phyloP scores from a whole-genome alignment of 2,329 filamentous ascomycete genomes.

The Ceratocystis variospora region DNA sequence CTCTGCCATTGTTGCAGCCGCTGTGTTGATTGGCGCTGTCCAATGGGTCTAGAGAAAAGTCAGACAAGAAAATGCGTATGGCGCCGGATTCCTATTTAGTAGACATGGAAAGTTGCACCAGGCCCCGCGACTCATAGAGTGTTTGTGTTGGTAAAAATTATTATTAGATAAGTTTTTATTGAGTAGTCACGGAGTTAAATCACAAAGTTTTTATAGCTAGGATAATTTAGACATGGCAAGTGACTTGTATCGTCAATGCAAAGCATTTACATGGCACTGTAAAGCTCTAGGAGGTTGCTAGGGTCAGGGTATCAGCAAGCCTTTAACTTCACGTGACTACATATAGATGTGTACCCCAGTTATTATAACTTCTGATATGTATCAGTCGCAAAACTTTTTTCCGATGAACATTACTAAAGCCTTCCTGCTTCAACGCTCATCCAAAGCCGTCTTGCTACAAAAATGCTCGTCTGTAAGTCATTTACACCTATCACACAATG shows the following conservation, averaged over 20 bases:
- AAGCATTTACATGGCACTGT: too few relatives aligned
- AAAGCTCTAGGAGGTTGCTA: too few relatives aligned
- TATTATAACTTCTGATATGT: too few relatives aligned
- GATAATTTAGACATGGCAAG: not conserved
- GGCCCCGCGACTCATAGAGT: not conserved
- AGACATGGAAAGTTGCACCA: not conserved
- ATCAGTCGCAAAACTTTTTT: not conserved
- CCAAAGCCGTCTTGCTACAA: not conserved
- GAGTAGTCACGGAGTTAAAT: too few relatives aligned
- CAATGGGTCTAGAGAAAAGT: not conserved
- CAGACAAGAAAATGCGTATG: not conserved
- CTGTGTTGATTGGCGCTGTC: conserved; percentile 16
- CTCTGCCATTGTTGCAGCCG: conserved; percentile 25
- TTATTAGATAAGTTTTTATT: too few relatives aligned
- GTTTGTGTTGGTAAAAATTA: not conserved
- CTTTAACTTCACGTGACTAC: not conserved
- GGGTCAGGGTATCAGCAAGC: not conserved
- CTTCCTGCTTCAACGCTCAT: not conserved
- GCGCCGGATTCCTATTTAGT: not conserved
- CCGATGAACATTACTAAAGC: not conserved
- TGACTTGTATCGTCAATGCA: too few relatives aligned
- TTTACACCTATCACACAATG: not conserved
- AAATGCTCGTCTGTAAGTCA: conserved; percentile 52
- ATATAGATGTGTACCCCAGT: too few relatives aligned
- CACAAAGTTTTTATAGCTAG: too few relatives aligned